Conservation (phyloP, 768 basidiomycete species). For the Lanmaoa rubissima region DNA sequence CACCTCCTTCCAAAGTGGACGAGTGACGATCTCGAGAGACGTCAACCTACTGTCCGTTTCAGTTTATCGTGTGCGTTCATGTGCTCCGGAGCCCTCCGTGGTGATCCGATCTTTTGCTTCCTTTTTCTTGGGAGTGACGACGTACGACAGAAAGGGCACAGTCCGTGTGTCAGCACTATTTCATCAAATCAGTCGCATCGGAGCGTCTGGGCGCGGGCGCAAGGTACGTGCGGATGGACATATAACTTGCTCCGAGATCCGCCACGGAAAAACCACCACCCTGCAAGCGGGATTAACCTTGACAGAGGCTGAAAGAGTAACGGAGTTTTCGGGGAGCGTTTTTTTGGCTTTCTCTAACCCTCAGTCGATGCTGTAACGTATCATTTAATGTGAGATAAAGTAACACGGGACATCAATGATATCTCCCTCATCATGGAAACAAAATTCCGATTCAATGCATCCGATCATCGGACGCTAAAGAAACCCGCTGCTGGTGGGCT, state of each 20-base stretch:
- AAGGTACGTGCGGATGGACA: background rate
- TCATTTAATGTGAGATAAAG: conserved; percentile 23
- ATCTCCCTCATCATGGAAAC: conserved; percentile 16
- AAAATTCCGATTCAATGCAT: conserved; percentile 7
- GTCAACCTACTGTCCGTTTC: conserved; percentile 4
- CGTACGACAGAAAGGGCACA: background rate
- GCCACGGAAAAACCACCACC: conserved; percentile 5
- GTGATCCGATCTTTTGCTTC: conserved; percentile 13
- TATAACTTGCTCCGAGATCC: conserved; percentile 13
- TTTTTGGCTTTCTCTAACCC: conserved; percentile 5
- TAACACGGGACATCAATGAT: conserved; percentile 1
- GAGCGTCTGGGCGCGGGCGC: background rate
- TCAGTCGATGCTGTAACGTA: conserved; percentile 19
- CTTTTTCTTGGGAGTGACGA: background rate
- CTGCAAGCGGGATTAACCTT: conserved; percentile 27
- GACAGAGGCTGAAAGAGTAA: conserved; percentile 8
- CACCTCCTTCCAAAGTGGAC: conserved; percentile 23
- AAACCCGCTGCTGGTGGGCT: conserved; percentile 12
- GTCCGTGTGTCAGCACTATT: background rate
- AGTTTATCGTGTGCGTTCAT: background rate
- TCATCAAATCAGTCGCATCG: background rate
- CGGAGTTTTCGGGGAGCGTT: conserved; percentile 13
- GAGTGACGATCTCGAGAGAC: conserved; percentile 15
- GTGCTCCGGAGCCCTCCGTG: background rate
- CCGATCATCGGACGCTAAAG: conserved; percentile 20